Percentiles rank a stretch among this genome's conserved stretches.
Conservation (phyloP, 1,139 yeast genomes). For the Arxiozyma slooffiae region DNA sequence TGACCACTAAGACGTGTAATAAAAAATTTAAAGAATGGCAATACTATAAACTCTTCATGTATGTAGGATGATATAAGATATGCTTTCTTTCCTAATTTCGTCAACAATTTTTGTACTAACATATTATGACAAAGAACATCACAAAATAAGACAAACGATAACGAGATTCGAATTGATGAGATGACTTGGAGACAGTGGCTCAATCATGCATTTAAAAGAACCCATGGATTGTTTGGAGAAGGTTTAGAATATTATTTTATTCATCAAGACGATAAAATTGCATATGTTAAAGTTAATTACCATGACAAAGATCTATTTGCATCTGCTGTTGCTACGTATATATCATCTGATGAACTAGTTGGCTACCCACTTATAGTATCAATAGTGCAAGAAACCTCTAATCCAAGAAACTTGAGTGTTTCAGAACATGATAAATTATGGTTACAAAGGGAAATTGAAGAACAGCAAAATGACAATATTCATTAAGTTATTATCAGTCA, state of each 20-base stretch:
- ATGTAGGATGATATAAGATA: constrained; percentile 6
- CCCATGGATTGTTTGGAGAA: constrained; percentile 35
- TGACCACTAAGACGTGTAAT: background rate
- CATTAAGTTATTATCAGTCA: background rate
- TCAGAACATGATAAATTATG: constrained; percentile 23
- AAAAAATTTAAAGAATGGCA: constrained; percentile 19
- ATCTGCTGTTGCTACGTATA: constrained; percentile 28
- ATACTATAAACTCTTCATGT: constrained; percentile 21
- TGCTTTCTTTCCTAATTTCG: background rate
- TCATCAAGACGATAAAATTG: constrained; percentile 17
- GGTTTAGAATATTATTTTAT: constrained; percentile 30
- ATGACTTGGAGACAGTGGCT: constrained; percentile 34
- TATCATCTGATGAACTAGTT: constrained; percentile 22
- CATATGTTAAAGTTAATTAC: constrained; percentile 23
- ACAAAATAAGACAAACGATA: constrained; percentile 14
- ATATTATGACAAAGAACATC: constrained; percentile 14
- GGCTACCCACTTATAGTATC: constrained; percentile 20
- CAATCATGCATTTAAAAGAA: constrained; percentile 27
- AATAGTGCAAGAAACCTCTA: constrained; percentile 15
- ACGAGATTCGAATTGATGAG: constrained; percentile 23
- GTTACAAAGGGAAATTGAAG: constrained; percentile 20
- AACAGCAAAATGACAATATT: constrained; percentile 12
- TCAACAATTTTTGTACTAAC: constrained; percentile 1
- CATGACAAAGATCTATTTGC: constrained; percentile 26
- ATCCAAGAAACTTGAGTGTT: constrained; percentile 11